Evolutionary conservation across 345 rosid species (phyloP), one percentile per base, ranked within the genome.

Genomic region (Dipteronia sinensis): DNA sequence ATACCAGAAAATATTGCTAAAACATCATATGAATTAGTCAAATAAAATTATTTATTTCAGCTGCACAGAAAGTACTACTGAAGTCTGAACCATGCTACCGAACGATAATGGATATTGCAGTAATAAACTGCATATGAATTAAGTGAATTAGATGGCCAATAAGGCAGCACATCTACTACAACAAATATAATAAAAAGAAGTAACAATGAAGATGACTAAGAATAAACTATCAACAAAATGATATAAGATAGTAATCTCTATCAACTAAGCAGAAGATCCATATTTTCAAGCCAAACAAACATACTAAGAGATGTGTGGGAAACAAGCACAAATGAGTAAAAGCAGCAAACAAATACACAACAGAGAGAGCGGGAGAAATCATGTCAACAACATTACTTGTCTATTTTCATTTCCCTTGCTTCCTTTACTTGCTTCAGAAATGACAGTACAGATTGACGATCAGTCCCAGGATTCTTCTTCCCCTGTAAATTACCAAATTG

Each of bases 391-490:
- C 74, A 40, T 71, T 81, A 93, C 99, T 90, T 93, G 87, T 95
- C 98, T 12, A 95, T 93, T 82, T 90, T 93, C 95, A 95, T 92
- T 85, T 90, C 97, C 85, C 85, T 92, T 25, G 98, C 96, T 64
- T 85, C 64, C 70, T 51, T 78, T 55, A 93, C 96, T 82, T 90
- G 75, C 73, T 86, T 75, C 71, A 95, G 80, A 82, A 95, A 92
- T 15, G 79, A 84, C 76, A 75, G 74, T 71, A 95, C 98, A 6
- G 97, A 80, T 55, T 73, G 53, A 53, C 27, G 85, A 88, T 92
- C 93, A 6, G 97, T 93, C 75, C 91, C 94, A 0, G 99, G 99
- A 82, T 93, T 93, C 84, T 84, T 95, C 90, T 92, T 95, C 25
- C 99, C 99, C 99, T 95, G 90, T 66, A 82, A 83, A 49, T 75